phyloP scores from a whole-genome alignment of 1,284 basidiomycete genomes.

The Cryptococcus depauperatus region DNA sequence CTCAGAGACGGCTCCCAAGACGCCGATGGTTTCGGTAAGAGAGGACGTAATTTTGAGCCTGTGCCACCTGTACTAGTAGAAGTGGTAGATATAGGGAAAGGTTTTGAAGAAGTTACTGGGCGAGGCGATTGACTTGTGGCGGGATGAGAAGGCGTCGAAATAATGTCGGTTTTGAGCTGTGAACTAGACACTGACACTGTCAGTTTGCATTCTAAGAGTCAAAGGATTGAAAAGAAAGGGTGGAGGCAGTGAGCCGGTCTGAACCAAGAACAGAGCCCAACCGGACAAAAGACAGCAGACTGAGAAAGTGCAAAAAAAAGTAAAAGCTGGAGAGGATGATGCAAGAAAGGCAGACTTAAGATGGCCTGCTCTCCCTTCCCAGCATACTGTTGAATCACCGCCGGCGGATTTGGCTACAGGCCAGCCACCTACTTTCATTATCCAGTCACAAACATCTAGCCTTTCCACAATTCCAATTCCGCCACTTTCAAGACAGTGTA shows the following conservation, averaged over 20 bases:
- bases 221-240: slow-evolving; percentile 1
- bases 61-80: slow-evolving; percentile 17
- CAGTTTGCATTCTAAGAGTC: neutral
- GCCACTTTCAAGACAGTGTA: no score
- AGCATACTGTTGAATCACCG: no score
- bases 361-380: no score
- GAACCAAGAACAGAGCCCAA: no score
- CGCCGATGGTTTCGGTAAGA: slow-evolving; percentile 37
- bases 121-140: slow-evolving; percentile 36
- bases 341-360: no score
- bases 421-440: no score
- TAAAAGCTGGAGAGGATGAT: neutral
- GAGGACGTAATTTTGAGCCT: slow-evolving; percentile 27
- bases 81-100: slow-evolving; percentile 28
- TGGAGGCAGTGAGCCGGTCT: no score
- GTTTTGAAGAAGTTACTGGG: slow-evolving; percentile 35
- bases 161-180: slow-evolving; percentile 19
- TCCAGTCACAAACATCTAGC: no score
- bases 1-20: slow-evolving; percentile 14
- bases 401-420: no score
- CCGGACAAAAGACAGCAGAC: no score
- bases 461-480: no score
- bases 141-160: slow-evolving; percentile 37
- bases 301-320: neutral
- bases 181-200: neutral